Evolutionary conservation across 192 early-diverging fungal species (phyloP).

Genomic region (Gamsiella multidivaricata): DNA sequence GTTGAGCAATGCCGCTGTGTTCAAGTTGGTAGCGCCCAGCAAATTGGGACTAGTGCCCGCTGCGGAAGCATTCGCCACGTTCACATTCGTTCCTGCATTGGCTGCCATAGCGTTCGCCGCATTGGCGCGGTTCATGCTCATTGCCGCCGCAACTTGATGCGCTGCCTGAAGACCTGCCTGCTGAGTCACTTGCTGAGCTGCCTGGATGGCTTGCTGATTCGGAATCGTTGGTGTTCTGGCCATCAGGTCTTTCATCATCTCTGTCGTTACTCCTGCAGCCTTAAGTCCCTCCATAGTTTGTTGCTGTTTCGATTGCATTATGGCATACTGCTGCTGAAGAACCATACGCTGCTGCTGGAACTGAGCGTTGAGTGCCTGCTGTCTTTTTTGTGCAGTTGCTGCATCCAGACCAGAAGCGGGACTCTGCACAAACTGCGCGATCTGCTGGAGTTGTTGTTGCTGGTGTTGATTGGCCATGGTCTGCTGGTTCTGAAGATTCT

Average conservation of each 20-base stretch:
- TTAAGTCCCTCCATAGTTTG: constrained; percentile 33
- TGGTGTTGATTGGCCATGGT: constrained; percentile 11
- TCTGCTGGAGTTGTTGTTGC: constrained; percentile 22
- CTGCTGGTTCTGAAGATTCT: constrained; percentile 8
- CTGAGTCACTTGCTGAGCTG: constrained; percentile 15
- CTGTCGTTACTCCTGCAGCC: constrained; percentile 28
- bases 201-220: constrained; percentile 22
- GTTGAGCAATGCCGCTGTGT: constrained; percentile 10
- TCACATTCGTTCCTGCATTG: background rate
- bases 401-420: constrained; percentile 7
- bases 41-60: background rate
- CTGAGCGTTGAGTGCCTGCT: constrained; percentile 5
- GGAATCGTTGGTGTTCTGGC: constrained; percentile 10
- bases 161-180: constrained; percentile 22
- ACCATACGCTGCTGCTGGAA: constrained; percentile 32
- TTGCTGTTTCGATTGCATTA: constrained; percentile 28
- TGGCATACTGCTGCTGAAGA: constrained; percentile 19
- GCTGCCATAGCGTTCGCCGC: constrained; percentile 8
- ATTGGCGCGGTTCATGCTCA: constrained; percentile 10
- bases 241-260: constrained; percentile 51
- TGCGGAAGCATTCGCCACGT: background rate
- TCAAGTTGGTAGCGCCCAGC: background rate
- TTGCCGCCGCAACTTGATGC: constrained; percentile 17
- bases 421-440: constrained; percentile 16
- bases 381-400: constrained; percentile 16